Conservation (phyloP, 768 basidiomycete genomes). For the Boletus vinaceobasis region DNA sequence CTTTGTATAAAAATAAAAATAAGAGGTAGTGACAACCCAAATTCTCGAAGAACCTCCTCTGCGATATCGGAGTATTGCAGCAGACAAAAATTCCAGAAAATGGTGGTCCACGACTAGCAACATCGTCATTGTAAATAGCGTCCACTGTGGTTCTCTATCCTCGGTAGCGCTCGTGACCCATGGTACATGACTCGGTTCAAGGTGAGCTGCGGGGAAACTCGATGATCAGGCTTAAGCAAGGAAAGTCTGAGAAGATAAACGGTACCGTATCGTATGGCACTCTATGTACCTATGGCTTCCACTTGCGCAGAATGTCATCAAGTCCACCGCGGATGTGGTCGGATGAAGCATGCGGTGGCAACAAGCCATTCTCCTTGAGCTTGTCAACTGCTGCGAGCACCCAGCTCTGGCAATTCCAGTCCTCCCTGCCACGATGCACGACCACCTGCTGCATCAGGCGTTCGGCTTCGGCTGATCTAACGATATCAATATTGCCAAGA, state of each 20-base stretch:
- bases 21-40: neutral
- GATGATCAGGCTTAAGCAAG: slow-evolving; percentile 3
- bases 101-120: too few species aligned
- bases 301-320: slow-evolving; percentile 22
- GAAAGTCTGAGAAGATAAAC: neutral
- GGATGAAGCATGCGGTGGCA: slow-evolving; percentile 19
- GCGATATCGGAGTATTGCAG: too few species aligned
- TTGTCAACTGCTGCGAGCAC: slow-evolving; percentile 24
- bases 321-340: slow-evolving; percentile 20
- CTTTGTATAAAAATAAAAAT: neutral
- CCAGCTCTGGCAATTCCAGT: slow-evolving; percentile 34
- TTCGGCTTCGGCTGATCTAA: slow-evolving; percentile 12
- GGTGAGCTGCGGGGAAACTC: neutral
- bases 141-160: neutral
- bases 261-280: neutral
- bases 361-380: slow-evolving; percentile 15
- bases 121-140: neutral
- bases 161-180: neutral
- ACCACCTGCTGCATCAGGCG: slow-evolving; percentile 22
- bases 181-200: neutral
- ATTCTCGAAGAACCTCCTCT: slow-evolving; percentile 20
- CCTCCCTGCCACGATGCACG: slow-evolving; percentile 25
- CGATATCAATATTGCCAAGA: slow-evolving; percentile 19
- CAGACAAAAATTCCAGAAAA: too few species aligned
- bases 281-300: slow-evolving; percentile 15